Conservation (phyloP, 2,329 filamentous ascomycete genomes). For the Sclerotinia trifoliorum region DNA sequence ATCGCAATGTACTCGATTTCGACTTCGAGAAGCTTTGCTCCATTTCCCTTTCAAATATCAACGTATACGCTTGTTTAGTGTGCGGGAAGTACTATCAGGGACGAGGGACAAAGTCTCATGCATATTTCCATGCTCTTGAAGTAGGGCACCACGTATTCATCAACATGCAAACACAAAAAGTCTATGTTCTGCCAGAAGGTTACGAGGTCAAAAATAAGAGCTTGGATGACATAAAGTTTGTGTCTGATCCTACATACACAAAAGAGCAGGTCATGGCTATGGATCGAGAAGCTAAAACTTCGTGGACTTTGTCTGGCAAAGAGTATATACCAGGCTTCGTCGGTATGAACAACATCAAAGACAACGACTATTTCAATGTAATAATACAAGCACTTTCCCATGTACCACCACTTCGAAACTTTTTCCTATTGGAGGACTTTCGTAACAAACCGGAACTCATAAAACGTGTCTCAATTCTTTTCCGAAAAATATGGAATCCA, state of each 20-base stretch:
- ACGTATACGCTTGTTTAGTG: slow-evolving; percentile 95
- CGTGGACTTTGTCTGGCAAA: slow-evolving; percentile 77
- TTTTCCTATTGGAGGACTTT: slow-evolving; percentile 83
- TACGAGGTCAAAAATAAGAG: slow-evolving; percentile 96
- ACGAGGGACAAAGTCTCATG: slow-evolving; percentile 87
- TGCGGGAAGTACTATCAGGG: slow-evolving; percentile 99
- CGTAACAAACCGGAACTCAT: slow-evolving; percentile 73
- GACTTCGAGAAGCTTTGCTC: slow-evolving; percentile 99
- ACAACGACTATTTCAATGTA: slow-evolving; percentile 98
- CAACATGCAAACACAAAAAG: slow-evolving; percentile 91
- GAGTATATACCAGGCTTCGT: slow-evolving; percentile 93
- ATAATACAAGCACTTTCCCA: slow-evolving; percentile 89
- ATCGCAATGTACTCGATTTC: slow-evolving; percentile 89
- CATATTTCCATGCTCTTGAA: slow-evolving; percentile 96
- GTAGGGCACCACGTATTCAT: slow-evolving; percentile 96
- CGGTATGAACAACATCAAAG: slow-evolving; percentile 99
- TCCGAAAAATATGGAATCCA: slow-evolving; percentile 98
- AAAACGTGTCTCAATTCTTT: slow-evolving; percentile 81
- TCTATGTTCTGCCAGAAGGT: slow-evolving; percentile 90
- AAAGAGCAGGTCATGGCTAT: slow-evolving; percentile 76
- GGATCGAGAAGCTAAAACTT: slow-evolving; percentile 63
- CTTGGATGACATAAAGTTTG: slow-evolving; percentile 96
- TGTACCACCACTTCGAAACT: slow-evolving; percentile 85
- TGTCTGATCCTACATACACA: slow-evolving; percentile 85
- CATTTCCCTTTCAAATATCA: slow-evolving; percentile 93